phyloP scores from a whole-genome alignment of 2,329 filamentous ascomycete genomes.

The Coniochaeta ligniaria region DNA sequence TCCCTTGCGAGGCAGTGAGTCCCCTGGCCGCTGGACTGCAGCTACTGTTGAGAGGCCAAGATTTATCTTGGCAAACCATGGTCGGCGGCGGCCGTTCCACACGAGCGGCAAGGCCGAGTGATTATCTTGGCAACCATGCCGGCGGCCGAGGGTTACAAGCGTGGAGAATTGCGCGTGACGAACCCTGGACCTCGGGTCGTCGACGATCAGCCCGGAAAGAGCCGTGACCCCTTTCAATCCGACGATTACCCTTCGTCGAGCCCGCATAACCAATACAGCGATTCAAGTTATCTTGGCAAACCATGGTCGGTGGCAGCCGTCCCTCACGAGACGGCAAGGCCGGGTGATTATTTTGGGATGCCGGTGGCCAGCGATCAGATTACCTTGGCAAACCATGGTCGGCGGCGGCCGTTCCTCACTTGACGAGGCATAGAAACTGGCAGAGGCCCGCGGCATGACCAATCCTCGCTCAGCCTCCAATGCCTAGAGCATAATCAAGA shows the following conservation, averaged over 20 bases:
- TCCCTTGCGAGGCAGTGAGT: not conserved
- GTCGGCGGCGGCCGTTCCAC: not conserved
- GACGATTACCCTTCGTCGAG: too few species aligned
- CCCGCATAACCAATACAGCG: too few species aligned
- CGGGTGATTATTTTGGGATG: too few species aligned
- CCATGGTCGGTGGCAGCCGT: not conserved
- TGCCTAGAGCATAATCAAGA: constrained; percentile 16
- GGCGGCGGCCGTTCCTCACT: not conserved
- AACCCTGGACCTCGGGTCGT: too few species aligned
- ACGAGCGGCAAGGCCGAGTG: too few species aligned
- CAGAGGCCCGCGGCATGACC: constrained; percentile 14
- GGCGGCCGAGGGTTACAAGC: too few species aligned
- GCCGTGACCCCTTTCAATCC: too few species aligned
- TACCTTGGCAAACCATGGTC: not conserved
- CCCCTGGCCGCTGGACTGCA: not conserved
- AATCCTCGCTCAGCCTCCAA: constrained; percentile 15
- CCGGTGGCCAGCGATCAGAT: not conserved
- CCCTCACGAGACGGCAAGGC: not conserved
- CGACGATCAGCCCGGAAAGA: too few species aligned
- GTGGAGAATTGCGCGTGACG: too few species aligned
- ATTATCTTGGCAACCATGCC: too few species aligned
- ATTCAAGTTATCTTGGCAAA: not conserved
- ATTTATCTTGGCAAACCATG: not conserved
- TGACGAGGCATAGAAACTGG: too few species aligned
- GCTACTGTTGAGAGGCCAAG: too few species aligned